Evolutionary conservation across 2,329 filamentous ascomycete genomes (phyloP), one percentile per base, ranked within the genome.

Genomic region (Capronia americana): DNA sequence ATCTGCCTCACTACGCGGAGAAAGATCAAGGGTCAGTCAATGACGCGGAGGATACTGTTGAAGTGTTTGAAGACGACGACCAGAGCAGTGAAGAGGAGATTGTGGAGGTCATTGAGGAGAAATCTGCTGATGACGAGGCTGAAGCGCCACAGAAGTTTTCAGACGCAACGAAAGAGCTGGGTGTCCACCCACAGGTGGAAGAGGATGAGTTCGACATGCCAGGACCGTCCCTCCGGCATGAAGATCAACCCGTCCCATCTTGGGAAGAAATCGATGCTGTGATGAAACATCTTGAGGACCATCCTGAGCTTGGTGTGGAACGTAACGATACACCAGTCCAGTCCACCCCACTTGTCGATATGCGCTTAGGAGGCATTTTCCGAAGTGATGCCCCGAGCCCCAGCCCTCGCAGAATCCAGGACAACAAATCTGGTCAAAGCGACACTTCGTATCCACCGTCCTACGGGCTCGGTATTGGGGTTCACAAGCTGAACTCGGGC

Each of bases 261-360:
- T 72, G 69, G 53, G 71, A 94, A 71, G 93, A 97, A 75, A 93
- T 97, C 73, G 93, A 97, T 80, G 92, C 90, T 53, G 88, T 97
- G 60, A 97, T 98, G 92, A 87, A 90, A 70, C 90, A 95, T 67
- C 85, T 97, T 73, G 90, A 92, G 73, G 86, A 89, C 65, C 88
- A 92, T 70, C 90, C 90, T 1, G 88, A 90, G 59, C 87, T 90
- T 76, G 91, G 91, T 12, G 86, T 92, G 66, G 91, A 92, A 74
- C 89, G 88, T 73, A 70, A 77, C n/a, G 76, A 72, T 28, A 79
- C 79, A 12, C 71, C 65, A 2, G 46, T 69, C 23, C 59, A 70
- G 20, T 85, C 86, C 3, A 84, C 85, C 24, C 82, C 86, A 48
- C 84, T 85, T 41, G 75, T 87, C 34, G 69, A 71, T 44, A 62